Base-by-base conservation (phyloP, 2,329 filamentous ascomycete species). In the Aplosporella prunicola region DNA sequence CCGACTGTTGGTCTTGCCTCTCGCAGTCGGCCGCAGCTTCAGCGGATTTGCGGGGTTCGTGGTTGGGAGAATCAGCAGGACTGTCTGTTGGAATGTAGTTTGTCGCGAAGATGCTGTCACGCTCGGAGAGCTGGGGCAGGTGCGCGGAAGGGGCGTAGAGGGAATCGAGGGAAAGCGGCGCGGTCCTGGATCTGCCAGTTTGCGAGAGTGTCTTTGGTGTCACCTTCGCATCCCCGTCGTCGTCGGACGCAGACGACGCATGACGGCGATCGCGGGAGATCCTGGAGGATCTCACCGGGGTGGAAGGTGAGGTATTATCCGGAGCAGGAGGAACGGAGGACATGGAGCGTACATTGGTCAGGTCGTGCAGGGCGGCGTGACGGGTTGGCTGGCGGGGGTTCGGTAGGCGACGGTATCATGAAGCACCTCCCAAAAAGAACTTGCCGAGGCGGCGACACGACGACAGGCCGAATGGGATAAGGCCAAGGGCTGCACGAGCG, bases 21-120 rank as follows among this genome's bases (percentile, higher is more conserved):
- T 39, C 30, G 16, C 18, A 14, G 24, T 57, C 44, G 32, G 41
- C 45, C 43, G 41, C 44, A 39, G 50, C 40, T 36, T 37, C 34
- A 18, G n/a, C 27, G 13, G 33, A 25, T 46, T 55, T 47, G 51
- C 57, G 41, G 55, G 49, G 39, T 51, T 58, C 46, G 45, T 54
- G 40, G 13, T 45, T 49, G 14, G 57, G 56, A 8, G 60, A 59
- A 16, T 56, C 51, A 13, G 51, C 53, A 45, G 68, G 66, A 49
- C 61, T 69, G 44, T 69, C 68, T 37, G 68, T 65, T 42, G 64
- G 62, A 1, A 70, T 57, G 53, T 78, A 78, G 46, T 74, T 72
- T 22, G 74, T 77, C 35, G 74, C 73, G 50, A 77, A 78, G 52
- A 78, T 78, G 56, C 69, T 74, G 54, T 78, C 74, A 48, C 74